Conservation (phyloP, 495 filamentous ascomycete genomes). For the Cercophora scortea region DNA sequence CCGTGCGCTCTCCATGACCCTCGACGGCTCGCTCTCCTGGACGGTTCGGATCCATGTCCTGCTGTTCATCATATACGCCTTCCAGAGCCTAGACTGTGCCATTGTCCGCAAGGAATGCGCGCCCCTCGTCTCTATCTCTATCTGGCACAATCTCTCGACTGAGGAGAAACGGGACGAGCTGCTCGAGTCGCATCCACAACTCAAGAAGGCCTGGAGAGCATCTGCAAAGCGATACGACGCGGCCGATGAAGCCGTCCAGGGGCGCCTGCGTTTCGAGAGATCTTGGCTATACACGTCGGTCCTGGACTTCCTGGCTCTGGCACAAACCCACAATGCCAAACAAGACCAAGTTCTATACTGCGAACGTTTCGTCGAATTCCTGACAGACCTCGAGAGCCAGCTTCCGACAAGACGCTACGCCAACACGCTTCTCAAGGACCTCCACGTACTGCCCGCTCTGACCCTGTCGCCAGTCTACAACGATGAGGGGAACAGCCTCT, state of each 20-base stretch:
- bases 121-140: conserved; percentile 85
- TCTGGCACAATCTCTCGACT: conserved; percentile 87
- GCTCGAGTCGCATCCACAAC: conserved; percentile 58
- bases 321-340: conserved; percentile 52
- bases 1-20: conserved; percentile 78
- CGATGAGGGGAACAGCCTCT: conserved; percentile 62
- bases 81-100: conserved; percentile 85
- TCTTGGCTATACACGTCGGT: conserved; percentile 87
- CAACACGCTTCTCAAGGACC: conserved; percentile 83
- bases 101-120: conserved; percentile 94
- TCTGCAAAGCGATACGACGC: conserved; percentile 78
- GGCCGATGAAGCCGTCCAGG: conserved; percentile 71
- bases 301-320: conserved; percentile 68
- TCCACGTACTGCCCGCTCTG: conserved; percentile 80
- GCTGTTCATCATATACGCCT: conserved; percentile 81
- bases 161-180: conserved; percentile 56
- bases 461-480: conserved; percentile 71
- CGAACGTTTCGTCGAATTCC: conserved; percentile 84
- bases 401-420: conserved; percentile 90
- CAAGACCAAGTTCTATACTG: conserved; percentile 72
- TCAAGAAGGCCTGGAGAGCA: conserved; percentile 88
- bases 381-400: conserved; percentile 88
- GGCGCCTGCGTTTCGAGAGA: conserved; percentile 80
- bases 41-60: conserved; percentile 71
- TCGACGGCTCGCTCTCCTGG: conserved; percentile 67